These are phyloP conservation scores for Phanerochaete sordida DNA, from an alignment of 768 basidiomycete genomes.

Conservation along the genomic window DNA sequence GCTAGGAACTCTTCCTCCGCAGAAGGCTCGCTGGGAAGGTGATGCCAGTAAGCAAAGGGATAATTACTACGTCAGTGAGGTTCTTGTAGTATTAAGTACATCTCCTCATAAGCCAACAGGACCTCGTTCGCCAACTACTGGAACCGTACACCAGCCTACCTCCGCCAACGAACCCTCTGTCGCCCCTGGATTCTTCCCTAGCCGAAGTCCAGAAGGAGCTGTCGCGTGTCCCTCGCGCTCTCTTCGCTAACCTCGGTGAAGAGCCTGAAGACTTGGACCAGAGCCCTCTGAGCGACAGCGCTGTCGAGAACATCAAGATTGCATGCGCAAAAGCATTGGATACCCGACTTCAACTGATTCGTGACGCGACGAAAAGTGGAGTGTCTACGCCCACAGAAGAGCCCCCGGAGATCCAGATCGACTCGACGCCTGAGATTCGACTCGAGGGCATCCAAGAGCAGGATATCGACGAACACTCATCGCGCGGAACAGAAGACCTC, in stretches of 20 bases:
- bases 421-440: constrained; percentile 36
- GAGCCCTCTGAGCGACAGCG: constrained; percentile 50
- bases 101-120: constrained; percentile 38
- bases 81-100: not conserved
- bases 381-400: constrained; percentile 12
- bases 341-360: constrained; percentile 45
- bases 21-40: constrained; percentile 56
- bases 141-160: constrained; percentile 46
- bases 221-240: constrained; percentile 45
- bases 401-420: constrained; percentile 39
- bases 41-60: constrained; percentile 60
- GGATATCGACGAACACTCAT: constrained; percentile 8
- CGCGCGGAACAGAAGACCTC: not conserved
- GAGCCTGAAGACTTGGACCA: constrained; percentile 40
- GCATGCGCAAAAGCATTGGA: constrained; percentile 51
- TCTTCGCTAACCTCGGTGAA: constrained; percentile 49
- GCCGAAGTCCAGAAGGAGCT: constrained; percentile 53
- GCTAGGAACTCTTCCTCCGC: constrained; percentile 55
- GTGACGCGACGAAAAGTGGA: constrained; percentile 21
- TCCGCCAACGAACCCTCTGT: constrained; percentile 36
- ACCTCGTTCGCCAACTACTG: constrained; percentile 63
- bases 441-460: constrained; percentile 28
- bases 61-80: constrained; percentile 62
- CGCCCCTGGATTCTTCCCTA: constrained; percentile 44
- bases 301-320: constrained; percentile 45